Evolutionary conservation across 1,139 yeast genomes (phyloP).

Genomic region (Cylindricascospora bacillispora): DNA sequence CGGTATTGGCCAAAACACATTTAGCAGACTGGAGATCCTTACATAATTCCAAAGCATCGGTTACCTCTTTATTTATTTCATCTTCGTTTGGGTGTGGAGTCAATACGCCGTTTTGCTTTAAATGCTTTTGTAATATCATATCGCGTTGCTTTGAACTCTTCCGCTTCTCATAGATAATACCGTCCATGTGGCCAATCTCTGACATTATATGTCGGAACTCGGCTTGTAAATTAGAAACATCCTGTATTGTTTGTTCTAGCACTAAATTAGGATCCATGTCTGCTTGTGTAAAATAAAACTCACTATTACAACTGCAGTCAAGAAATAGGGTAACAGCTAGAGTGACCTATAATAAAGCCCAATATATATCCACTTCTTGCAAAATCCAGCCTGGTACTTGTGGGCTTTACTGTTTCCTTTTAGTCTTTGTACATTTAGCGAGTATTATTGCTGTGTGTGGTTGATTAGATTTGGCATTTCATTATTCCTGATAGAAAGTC

Average conservation of each 20-base stretch:
- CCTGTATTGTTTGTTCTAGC: slow-evolving; percentile 63
- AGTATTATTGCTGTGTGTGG: too few species aligned
- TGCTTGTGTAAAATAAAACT: too few species aligned
- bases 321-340: too few species aligned
- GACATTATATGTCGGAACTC: slow-evolving; percentile 73
- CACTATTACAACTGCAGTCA: too few species aligned
- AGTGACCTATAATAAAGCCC: too few species aligned
- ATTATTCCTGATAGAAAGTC: too few species aligned
- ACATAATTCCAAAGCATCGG: slow-evolving; percentile 53
- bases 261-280: slow-evolving; percentile 63
- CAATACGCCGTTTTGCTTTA: slow-evolving; percentile 71
- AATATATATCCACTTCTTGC: too few species aligned
- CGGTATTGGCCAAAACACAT: slow-evolving; percentile 69
- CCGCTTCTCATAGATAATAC: slow-evolving; percentile 51
- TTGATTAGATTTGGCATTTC: too few species aligned
- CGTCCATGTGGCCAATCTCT: slow-evolving; percentile 64
- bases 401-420: too few species aligned
- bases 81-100: slow-evolving; percentile 76
- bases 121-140: slow-evolving; percentile 66
- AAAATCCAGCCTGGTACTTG: too few species aligned
- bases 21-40: slow-evolving; percentile 63
- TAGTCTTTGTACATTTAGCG: too few species aligned
- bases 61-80: slow-evolving; percentile 51
- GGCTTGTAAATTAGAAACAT: slow-evolving; percentile 76
- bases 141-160: slow-evolving; percentile 63